A percentile compares a stretch with the other conserved stretches of the same genome.
Evolutionary conservation across 2,329 filamentous ascomycete species (phyloP).

Genomic region (Trichoderma polysporum): DNA sequence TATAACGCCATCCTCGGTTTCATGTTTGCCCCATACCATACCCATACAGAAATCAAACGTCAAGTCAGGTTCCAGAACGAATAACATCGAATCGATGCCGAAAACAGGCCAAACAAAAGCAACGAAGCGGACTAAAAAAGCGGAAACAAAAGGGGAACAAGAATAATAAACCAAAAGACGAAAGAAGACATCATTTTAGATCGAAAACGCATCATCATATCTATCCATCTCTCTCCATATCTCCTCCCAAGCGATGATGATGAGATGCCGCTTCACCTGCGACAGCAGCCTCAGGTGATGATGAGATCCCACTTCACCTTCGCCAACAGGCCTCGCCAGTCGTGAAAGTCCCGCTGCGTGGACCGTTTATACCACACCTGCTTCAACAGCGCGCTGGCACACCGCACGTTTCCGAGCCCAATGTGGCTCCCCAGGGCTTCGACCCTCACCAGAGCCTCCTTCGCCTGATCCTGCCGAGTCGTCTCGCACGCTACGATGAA

Average conservation of each 20-base stretch:
- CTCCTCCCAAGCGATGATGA: neutral
- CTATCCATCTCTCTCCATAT: neutral
- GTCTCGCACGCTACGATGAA: conserved; percentile 16
- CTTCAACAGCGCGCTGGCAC: neutral
- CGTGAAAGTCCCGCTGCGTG: neutral
- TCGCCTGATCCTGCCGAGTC: neutral
- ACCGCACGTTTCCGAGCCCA: conserved; percentile 10
- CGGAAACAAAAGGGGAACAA: neutral
- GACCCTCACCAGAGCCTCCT: neutral
- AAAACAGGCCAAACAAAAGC: neutral
- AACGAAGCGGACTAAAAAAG: neutral
- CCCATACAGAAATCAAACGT: neutral
- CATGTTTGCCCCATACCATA: neutral
- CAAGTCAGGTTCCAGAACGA: neutral
- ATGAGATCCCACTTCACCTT: conserved; percentile 16
- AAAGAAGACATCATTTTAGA: neutral
- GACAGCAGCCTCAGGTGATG: conserved; percentile 6
- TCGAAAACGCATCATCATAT: neutral
- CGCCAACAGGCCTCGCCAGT: conserved; percentile 11
- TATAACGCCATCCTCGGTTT: neutral
- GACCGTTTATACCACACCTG: neutral
- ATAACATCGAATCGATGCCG: neutral
- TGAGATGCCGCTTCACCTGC: conserved; percentile 5
- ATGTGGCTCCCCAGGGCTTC: conserved; percentile 11
- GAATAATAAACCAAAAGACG: too few relatives aligned